Evolutionary conservation across 371 early-diverging fungal species (phyloP), one percentile per base, ranked within the genome.

Genomic region (Lichtheimia hyalospora): DNA sequence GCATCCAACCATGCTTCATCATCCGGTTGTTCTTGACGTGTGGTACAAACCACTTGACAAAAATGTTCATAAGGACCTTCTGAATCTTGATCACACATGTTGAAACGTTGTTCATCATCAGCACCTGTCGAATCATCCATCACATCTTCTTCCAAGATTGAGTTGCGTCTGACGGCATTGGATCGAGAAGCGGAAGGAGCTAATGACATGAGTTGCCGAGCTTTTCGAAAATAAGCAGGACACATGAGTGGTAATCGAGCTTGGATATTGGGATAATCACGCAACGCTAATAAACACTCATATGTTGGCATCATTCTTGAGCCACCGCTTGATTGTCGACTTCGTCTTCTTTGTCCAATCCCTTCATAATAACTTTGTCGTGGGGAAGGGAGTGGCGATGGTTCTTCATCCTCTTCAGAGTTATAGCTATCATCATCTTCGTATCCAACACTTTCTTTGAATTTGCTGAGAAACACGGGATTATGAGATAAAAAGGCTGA

Each of bases 371-470:
- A 21, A 1, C 21, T 46, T n/a, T 18, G 18, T 15, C 46, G 18
- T 46, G 46, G 46, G 1, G 46, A 46, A 6, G 46, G 21, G 13
- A 21, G 16, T 1, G n/a, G 46, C 16, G 21, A 46, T 5, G 16
- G 12, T 0, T 46, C 21, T 5, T 46, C 21, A 51, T 41, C 58
- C 58, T 49, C 66, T 52, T 46, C 57, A 34, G 34, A 34, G 10
- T 34, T 5, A 10, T 34, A 55, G 23, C 62, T 62, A 28, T 67
- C 58, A 27, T 70, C 63, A 0, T 65, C 71, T 41, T 70, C 67
- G 39, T 74, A 75, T 6, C 79, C 78, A 2, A 84, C 70, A 10
- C 66, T 72, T 49, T 78, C 71, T 48, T 72, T 73, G 40, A 86
- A 76, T 48, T 66, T 81, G 4, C 60, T 53, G 41, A 81, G 42